Conservation (phyloP, 2,329 filamentous ascomycete genomes). For the Thelonectria discophora region DNA sequence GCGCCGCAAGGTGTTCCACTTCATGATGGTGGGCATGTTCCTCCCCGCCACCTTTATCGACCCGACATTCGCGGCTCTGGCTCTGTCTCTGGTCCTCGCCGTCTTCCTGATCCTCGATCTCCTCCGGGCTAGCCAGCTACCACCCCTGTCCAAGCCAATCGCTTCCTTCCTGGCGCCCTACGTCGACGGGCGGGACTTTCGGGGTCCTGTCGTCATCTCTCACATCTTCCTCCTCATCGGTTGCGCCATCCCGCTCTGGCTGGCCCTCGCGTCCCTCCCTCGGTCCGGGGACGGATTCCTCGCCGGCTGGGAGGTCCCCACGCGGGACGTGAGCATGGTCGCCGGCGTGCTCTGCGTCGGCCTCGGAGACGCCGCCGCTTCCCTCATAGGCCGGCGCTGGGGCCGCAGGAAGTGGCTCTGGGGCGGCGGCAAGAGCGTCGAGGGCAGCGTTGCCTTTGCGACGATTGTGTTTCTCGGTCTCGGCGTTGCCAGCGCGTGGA, state of each 20-base stretch:
- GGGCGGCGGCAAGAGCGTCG: conserved; percentile 95
- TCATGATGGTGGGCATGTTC: conserved; percentile 97
- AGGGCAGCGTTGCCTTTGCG: conserved; percentile 86
- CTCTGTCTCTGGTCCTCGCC: conserved; percentile 80
- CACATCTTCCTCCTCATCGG: conserved; percentile 96
- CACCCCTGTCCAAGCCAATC: conserved; percentile 86
- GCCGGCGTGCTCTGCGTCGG: conserved; percentile 94
- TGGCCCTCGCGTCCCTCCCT: conserved; percentile 76
- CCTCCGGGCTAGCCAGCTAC: conserved; percentile 88
- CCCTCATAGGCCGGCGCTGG: conserved; percentile 85
- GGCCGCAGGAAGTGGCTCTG: conserved; percentile 93
- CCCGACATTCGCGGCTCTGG: conserved; percentile 82
- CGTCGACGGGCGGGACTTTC: conserved; percentile 90
- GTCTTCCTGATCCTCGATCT: conserved; percentile 90
- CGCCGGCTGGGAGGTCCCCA: conserved; percentile 77
- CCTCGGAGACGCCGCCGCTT: conserved; percentile 92
- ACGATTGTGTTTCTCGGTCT: conserved; percentile 81
- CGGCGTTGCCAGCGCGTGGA: conserved; percentile 74
- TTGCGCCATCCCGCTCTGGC: conserved; percentile 93
- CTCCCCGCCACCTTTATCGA: conserved; percentile 88
- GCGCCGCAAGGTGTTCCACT: conserved; percentile 95
- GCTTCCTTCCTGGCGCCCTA: conserved; percentile 91
- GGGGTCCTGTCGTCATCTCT: conserved; percentile 92
- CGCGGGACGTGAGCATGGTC: conserved; percentile 86
- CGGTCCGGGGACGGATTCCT: conserved; percentile 65